Base-by-base conservation (phyloP, 148 eudicot species). In the Rhododendron williamsianum region DNA sequence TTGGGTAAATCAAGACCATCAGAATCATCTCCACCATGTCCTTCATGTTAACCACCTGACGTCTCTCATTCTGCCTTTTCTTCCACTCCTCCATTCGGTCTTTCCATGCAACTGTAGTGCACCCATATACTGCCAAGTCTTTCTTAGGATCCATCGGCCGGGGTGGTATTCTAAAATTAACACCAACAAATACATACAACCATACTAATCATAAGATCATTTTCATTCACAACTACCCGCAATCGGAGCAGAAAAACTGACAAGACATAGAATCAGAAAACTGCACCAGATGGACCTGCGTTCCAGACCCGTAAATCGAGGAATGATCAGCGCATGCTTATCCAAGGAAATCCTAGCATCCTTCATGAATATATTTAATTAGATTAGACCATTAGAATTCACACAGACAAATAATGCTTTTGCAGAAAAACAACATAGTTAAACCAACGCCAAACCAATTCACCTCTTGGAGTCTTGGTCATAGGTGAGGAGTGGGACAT, bases 241-340 rank as follows among this genome's bases (percentile, higher is more conserved):
- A 51, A 51, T 35, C 33, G 33, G 65, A 76, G 3, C 49, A 35
- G n/a, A 1, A 30, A 65, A 78, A 87, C 94, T 89, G 81, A 93
- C 95, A 82, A 52, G 95, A 89, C 89, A 93, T 89, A 82, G 95
- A 87, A 89, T 93, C 95, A 76, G 91, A 3, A 88, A 41, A 90
- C 9, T 89, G 93, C 83, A 89, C 84, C 3, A 93, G 94, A 84
- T 93, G 95, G 23, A 92, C 86, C 87, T 90, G 87, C 87, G 87
- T 93, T 67, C 91, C 93, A 27, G 92, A 23, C 89, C 85, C 95
- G 89, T 91, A 73, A 89, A 93, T 38, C 93, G 95, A 1, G 94
- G 95, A 27, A 93, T 83, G 79, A 93, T 92, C 25, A 93, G 93
- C 84, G 95, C 95, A 87, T 93, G 95, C 85, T 91, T 91, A 87